phyloP scores from a whole-genome alignment of 2,329 filamentous ascomycete genomes.

The Cordyceps cateniannulata region DNA sequence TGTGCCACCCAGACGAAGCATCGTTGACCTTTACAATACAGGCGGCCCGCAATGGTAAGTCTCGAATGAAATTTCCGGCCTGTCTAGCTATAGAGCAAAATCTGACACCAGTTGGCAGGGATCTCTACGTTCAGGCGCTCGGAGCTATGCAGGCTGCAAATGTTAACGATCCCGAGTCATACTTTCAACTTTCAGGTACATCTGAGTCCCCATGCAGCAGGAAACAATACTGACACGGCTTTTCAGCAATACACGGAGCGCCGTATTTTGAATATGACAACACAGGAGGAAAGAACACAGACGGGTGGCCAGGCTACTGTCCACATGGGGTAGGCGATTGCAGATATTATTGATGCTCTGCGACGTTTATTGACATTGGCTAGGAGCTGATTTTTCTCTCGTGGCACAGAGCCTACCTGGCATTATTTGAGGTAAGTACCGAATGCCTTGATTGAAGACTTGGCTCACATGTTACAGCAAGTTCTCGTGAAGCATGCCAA shows the following conservation, averaged over 20 bases:
- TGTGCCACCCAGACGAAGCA: conserved; percentile 39
- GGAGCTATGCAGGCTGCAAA: conserved; percentile 34
- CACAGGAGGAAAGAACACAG: conserved; percentile 25
- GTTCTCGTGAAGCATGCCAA: conserved; percentile 39
- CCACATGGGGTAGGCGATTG: conserved; percentile 36
- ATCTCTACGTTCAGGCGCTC: conserved; percentile 43
- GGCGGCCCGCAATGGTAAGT: conserved; percentile 39
- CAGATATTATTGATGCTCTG: background rate
- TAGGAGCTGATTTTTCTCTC: conserved; percentile 44
- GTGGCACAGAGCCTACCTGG: conserved; percentile 52
- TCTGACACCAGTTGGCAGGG: conserved; percentile 27
- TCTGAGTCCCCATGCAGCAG: background rate
- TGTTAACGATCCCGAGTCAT: conserved; percentile 38
- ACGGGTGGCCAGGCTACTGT: conserved; percentile 35
- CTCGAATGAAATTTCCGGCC: background rate
- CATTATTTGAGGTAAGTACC: conserved; percentile 45
- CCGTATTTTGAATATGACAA: conserved; percentile 37
- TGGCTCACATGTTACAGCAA: conserved; percentile 36
- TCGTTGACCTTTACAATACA: conserved; percentile 37
- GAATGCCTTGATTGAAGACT: background rate
- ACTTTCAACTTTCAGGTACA: conserved; percentile 43
- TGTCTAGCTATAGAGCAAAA: background rate
- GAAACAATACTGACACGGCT: background rate
- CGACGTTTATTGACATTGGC: background rate
- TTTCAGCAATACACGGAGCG: conserved; percentile 33